A percentile compares a stretch with the other conserved stretches of the same genome.
Evolutionary conservation across 805 yeast genomes (phyloP).

Genomic region (Myxozyma lipomycoides): DNA sequence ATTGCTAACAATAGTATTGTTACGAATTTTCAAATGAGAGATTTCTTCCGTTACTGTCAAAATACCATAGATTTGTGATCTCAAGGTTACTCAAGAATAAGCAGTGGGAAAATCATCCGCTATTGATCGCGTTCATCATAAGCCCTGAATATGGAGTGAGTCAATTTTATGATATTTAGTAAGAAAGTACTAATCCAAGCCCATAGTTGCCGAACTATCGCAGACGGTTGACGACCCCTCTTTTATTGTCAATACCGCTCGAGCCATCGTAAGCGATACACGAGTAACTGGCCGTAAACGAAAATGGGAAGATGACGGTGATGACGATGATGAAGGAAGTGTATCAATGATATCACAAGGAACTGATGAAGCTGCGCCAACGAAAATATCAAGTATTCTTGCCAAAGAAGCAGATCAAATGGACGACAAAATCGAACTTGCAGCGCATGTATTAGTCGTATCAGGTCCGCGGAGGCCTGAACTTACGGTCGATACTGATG

Average conservation of each 20-base stretch:
- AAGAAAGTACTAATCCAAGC: neutral
- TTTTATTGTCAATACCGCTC: neutral
- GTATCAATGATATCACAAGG: neutral
- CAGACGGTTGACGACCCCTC: slow-evolving; percentile 1
- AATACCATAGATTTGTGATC: slow-evolving; percentile 14
- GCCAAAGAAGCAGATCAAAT: neutral
- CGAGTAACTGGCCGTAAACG: neutral
- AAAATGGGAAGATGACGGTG: neutral
- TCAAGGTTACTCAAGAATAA: slow-evolving; percentile 10
- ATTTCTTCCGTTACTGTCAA: slow-evolving; percentile 10
- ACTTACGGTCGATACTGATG: neutral
- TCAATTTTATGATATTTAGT: neutral
- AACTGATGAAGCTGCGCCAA: neutral
- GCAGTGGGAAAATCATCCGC: slow-evolving; percentile 9
- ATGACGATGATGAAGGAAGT: neutral
- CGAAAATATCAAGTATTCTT: slow-evolving; percentile 1
- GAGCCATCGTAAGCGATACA: neutral
- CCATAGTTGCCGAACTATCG: slow-evolving; percentile 8
- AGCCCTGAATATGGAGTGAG: slow-evolving; percentile 15
- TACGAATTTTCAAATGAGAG: slow-evolving; percentile 5
- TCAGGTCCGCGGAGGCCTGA: slow-evolving; percentile 11
- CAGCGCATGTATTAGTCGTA: slow-evolving; percentile 14
- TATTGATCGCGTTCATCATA: slow-evolving; percentile 8
- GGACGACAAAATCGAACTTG: slow-evolving; percentile 5
- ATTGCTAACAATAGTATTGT: slow-evolving; percentile 5